Evolutionary conservation across 1,284 basidiomycete species (phyloP).

Genomic region (Pseudozyma tsukubaensis): DNA sequence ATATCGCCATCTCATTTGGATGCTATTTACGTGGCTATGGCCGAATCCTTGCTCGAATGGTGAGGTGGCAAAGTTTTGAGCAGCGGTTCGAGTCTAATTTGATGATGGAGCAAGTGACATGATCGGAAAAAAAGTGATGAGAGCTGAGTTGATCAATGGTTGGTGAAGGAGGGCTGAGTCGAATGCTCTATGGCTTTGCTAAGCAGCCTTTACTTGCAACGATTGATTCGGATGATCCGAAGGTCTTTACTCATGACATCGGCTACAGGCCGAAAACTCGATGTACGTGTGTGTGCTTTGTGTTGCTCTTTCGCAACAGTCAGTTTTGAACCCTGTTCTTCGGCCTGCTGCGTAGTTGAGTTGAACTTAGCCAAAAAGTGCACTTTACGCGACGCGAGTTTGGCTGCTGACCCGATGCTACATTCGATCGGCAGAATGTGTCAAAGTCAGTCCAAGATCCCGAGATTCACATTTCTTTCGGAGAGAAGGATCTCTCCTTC

Average conservation of each 20-base stretch:
- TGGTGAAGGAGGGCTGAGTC: too few relatives aligned
- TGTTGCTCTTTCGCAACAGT: conserved; percentile 26
- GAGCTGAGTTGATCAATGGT: conserved; percentile 1
- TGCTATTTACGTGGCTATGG: too few relatives aligned
- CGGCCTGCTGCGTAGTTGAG: conserved; percentile 14
- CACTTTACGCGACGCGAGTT: conserved; percentile 35
- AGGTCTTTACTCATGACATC: neutral
- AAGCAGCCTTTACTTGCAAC: too few relatives aligned
- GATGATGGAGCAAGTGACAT: too few relatives aligned
- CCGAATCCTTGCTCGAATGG: too few relatives aligned
- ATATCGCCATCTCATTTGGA: conserved; percentile 24
- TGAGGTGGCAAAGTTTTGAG: too few relatives aligned
- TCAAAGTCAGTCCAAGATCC: neutral
- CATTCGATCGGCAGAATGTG: conserved; percentile 12
- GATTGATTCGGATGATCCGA: conserved; percentile 13
- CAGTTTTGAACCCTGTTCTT: neutral
- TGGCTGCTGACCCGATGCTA: neutral
- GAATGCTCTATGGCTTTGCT: too few relatives aligned
- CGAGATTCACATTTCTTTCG: too few relatives aligned
- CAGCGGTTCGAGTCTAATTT: too few relatives aligned
- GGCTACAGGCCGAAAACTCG: conserved; percentile 2
- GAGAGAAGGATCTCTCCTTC: too few relatives aligned
- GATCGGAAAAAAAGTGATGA: neutral
- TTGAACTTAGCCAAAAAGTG: conserved; percentile 15
- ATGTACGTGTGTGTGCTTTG: too few relatives aligned